Base-by-base conservation (phyloP, 2,329 filamentous ascomycete species). In the Talaromyces funiculosus region DNA sequence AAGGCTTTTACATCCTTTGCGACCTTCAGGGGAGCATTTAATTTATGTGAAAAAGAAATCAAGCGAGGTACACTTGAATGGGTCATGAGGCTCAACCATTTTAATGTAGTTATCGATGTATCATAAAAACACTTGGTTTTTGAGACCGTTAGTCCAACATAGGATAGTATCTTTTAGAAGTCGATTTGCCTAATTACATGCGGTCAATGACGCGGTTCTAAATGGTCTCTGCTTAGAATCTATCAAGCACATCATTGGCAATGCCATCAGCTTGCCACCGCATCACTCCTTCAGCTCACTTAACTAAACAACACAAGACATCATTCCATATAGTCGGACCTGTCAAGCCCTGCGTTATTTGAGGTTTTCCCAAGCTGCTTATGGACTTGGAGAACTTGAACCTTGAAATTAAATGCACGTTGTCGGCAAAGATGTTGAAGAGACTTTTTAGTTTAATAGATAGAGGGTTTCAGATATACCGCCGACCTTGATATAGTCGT, bases 11-110 rank as follows among this genome's bases (percentile, higher is more conserved):
- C 59, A 68, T 79, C 4, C 65, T 79, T 1, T 79, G 75, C 64
- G 77, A 79, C 62, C 68, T 79, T 2, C 75, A 79, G 62, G 78
- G 77, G 29, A 77, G 76, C 43, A n/a, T n/a, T n/a, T n/a, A n/a
- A 37, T n/a, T 16, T 37, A 37, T 37, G 14, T 14, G 16, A 33
- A 38, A 38, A 16, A 18, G 14, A 38, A 38, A 18, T 14, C 3
- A 38, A 16, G 35, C 35, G 16, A 38, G 35, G 35, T 3, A 40
- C 37, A 40, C 7, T 40, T 40, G 7, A 40, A 20, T 4, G n/a
- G 5, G 18, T 12, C 3, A 42, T 20, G 20, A 10, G 38, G 38
- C n/a, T 42, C 18, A 37, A 37, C n/a, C n/a, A n/a, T n/a, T n/a
- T n/a, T n/a, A n/a, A n/a, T n/a, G n/a, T n/a, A n/a, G n/a, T n/a